phyloP scores from a whole-genome alignment of 2,329 filamentous ascomycete species.

The Esteya vermicola region DNA sequence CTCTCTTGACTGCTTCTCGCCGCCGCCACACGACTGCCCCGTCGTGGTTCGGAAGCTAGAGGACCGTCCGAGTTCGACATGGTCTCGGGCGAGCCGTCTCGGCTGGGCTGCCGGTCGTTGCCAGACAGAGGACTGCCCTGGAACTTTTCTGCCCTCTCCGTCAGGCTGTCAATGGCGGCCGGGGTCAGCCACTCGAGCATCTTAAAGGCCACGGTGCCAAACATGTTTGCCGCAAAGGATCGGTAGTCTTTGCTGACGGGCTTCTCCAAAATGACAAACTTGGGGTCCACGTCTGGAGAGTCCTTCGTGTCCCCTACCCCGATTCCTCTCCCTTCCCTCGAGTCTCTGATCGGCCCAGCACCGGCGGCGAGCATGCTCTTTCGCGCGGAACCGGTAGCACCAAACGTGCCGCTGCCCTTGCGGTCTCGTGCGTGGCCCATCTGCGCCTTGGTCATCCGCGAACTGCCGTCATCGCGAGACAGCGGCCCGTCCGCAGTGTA shows the following conservation, averaged over 20 bases:
- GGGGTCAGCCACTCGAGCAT: constrained; percentile 60
- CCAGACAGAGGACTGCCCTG: constrained; percentile 13
- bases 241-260: constrained; percentile 39
- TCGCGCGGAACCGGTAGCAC: no score
- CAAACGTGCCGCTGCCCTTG: no score
- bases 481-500: constrained; percentile 12
- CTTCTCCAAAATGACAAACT: constrained; percentile 29
- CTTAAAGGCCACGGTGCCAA: constrained; percentile 51
- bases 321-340: no score
- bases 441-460: neutral
- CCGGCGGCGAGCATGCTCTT: no score
- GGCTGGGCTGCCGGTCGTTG: neutral
- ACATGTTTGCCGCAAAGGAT: constrained; percentile 48
- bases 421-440: neutral
- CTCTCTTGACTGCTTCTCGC: neutral
- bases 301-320: no score
- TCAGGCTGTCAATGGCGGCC: constrained; percentile 35
- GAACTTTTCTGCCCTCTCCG: constrained; percentile 20
- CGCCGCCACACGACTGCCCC: no score
- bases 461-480: constrained; percentile 6
- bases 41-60: no score
- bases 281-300: neutral
- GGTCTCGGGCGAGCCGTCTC: no score
- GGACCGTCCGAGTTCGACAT: no score
- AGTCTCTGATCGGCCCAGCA: no score